Percentiles rank a stretch among this genome's conserved stretches.
phyloP scores from a whole-genome alignment of 352 stramenopile species.

The Aphanomyces euteiches region DNA sequence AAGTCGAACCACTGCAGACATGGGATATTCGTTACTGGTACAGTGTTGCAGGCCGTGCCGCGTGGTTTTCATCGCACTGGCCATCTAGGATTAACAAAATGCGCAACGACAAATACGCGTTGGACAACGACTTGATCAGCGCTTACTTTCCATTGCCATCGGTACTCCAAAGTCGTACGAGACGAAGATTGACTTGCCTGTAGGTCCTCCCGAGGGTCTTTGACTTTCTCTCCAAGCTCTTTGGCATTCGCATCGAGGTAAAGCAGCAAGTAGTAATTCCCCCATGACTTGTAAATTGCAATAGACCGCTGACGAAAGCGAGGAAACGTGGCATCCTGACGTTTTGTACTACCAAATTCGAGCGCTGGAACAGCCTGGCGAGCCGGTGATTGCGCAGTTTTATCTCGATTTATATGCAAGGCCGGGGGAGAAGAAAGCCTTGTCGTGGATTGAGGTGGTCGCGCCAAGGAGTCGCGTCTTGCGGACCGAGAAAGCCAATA shows the following conservation, averaged over 20 bases:
- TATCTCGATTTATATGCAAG: slow-evolving; percentile 97
- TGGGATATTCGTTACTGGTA: slow-evolving; percentile 95
- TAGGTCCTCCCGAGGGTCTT: slow-evolving; percentile 94
- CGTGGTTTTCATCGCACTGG: neutral
- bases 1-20: slow-evolving; percentile 73
- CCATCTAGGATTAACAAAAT: slow-evolving; percentile 83
- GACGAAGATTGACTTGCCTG: neutral
- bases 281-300: neutral
- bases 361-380: slow-evolving; percentile 17
- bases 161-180: slow-evolving; percentile 37
- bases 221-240: slow-evolving; percentile 89
- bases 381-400: slow-evolving; percentile 92
- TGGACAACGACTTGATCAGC: slow-evolving; percentile 96
- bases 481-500: slow-evolving; percentile 48
- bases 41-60: neutral
- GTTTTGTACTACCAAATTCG: slow-evolving; percentile 88
- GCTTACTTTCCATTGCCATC: slow-evolving; percentile 93
- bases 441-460: slow-evolving; percentile 96
- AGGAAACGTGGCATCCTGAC: slow-evolving; percentile 91
- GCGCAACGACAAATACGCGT: slow-evolving; percentile 92
- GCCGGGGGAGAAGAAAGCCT: slow-evolving; percentile 95
- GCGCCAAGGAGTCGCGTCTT: slow-evolving; percentile 91
- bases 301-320: slow-evolving; percentile 51
- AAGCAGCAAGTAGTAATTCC: slow-evolving; percentile 25
- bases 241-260: slow-evolving; percentile 90